Evolutionary conservation across 805 yeast genomes (phyloP).

Genomic region (Cyberlindnera japonica): DNA sequence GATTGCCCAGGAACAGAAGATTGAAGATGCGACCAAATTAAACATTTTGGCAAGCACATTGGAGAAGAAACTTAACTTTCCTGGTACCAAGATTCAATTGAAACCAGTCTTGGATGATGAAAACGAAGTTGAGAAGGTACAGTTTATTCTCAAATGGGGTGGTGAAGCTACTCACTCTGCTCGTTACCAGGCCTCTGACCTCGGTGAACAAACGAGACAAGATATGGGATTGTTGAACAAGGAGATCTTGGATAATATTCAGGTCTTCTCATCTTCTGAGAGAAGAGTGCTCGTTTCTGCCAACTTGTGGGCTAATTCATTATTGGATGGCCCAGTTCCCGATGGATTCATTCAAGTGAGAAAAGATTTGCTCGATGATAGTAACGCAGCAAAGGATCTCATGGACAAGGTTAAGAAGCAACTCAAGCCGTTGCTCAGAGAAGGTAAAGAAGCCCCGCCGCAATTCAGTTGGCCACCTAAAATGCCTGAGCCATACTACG

Average conservation of each 20-base stretch:
- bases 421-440: slow-evolving; percentile 87
- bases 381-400: slow-evolving; percentile 95
- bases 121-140: slow-evolving; percentile 87
- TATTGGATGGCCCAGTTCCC: slow-evolving; percentile 59
- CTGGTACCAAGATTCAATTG: slow-evolving; percentile 94
- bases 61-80: slow-evolving; percentile 83
- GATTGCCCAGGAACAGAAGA: slow-evolving; percentile 70
- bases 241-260: slow-evolving; percentile 79
- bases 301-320: slow-evolving; percentile 74
- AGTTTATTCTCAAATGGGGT: slow-evolving; percentile 96
- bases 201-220: slow-evolving; percentile 94
- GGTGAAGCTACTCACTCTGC: slow-evolving; percentile 99
- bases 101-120: slow-evolving; percentile 76
- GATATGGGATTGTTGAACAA: slow-evolving; percentile 83
- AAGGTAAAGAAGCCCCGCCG: slow-evolving; percentile 95
- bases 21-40: slow-evolving; percentile 79
- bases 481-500: slow-evolving; percentile 96
- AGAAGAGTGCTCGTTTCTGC: slow-evolving; percentile 94
- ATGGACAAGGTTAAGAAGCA: slow-evolving; percentile 98
- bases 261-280: slow-evolving; percentile 87
- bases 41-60: slow-evolving; percentile 75
- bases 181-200: slow-evolving; percentile 86
- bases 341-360: slow-evolving; percentile 78
- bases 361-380: slow-evolving; percentile 90
- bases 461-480: slow-evolving; percentile 99